Base-by-base conservation (phyloP, 2,329 filamentous ascomycete genomes). In the Dactylellina leptospora region DNA sequence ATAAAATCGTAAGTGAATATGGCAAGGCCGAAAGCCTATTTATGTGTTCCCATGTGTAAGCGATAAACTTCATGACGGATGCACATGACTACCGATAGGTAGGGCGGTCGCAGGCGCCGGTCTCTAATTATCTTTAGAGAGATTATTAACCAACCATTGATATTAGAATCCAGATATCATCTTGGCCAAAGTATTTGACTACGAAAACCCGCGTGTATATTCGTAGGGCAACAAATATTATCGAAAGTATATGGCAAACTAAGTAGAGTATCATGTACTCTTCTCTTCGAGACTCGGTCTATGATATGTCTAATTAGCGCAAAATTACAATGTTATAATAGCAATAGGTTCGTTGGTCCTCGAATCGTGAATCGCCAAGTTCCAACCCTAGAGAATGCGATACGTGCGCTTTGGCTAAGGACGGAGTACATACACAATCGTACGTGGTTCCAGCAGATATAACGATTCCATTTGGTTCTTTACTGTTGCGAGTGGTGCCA, bases 101-200 rank as follows among this genome's bases (percentile, higher is more conserved):
- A n/a, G n/a, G n/a, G n/a, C n/a, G n/a, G n/a, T n/a, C n/a, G n/a
- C n/a, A n/a, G n/a, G n/a, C n/a, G n/a, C n/a, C n/a, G n/a, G n/a
- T n/a, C n/a, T n/a, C n/a, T n/a, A n/a, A n/a, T n/a, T n/a, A n/a
- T n/a, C n/a, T n/a, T n/a, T n/a, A 42, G 2, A 23, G 3, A 56
- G 13, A 23, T 33, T 25, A 11, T 25, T 30, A 4, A 66, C 38
- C 27, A 6, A 54, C 62, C 9, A 47, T 18, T 11, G 62, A 42
- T 18, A 68, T 23, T 16, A 68, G 9, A 38, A 68, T 68, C 54
- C 62, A 68, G 36, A 68, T 22, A 48, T 68, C 62, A 54, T 68
- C 62, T 40, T 53, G 45, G n/a, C 62, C 62, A 47, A 60, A 68
- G 38, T 68, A 68, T 28, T 33, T 60, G 5, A 68, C 62, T 3